Base-by-base conservation (phyloP, 768 basidiomycete species). In the Collybiopsis confluens region DNA sequence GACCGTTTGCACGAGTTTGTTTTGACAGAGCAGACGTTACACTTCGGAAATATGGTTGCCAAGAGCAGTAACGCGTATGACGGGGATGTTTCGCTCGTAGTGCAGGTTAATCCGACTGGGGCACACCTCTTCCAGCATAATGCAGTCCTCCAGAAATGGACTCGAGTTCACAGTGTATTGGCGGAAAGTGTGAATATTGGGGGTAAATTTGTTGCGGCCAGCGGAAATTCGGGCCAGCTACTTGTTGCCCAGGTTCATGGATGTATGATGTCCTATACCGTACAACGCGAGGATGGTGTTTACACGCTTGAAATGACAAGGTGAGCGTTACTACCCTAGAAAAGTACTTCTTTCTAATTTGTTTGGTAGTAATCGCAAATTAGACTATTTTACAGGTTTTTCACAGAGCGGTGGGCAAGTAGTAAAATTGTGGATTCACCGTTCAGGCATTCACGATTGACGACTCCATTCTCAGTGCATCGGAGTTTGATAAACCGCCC, bases 91-190 rank as follows among this genome's bases (percentile, higher is more conserved):
- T 64, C 75, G n/a, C 67, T 81, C 4, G 73, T 86, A 7, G 77
- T 92, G 0, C 93, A 95, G 67, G 85, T 93, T 15, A 89, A 89
- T 1, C 68, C 78, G 4, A 71, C 69, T 16, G 80, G 76, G 4
- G 76, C 84, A 4, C 64, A 71, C 20, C 67, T 90, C 20, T 64
- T 89, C 4, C 78, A 86, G 57, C 81, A 76, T 61, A 80, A 90
- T 58, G 35, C 65, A 1, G 62, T 62, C 3, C 57, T 79, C 8
- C 68, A 68, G 4, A 59, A 68, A n/a, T 84, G 79, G 62, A 62
- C 61, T 9, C 70, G 70, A 33, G 59, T 75, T 36, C 66, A 70
- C 49, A 54, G 67, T n/a, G 83, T 79, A 74, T 65, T 62, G 1
- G 63, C 69, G 16, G 61, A 68, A 56, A 16, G 3, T n/a, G 48